Evolutionary conservation across 768 basidiomycete genomes (phyloP).

Genomic region (Strobilomyces echinocephalus): DNA sequence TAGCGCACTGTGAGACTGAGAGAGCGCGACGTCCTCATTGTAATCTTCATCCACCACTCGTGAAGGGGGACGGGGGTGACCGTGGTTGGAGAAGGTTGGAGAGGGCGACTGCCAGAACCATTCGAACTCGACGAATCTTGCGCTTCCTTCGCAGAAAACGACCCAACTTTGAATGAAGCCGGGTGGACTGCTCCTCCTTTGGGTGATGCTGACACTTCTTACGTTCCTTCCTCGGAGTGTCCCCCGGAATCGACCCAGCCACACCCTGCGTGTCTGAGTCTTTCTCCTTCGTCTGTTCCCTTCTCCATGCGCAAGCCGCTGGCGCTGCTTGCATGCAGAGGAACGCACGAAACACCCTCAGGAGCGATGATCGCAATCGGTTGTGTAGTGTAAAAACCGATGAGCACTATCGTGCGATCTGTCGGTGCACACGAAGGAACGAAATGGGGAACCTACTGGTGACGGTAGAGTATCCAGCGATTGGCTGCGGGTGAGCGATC

Average conservation of each 20-base stretch:
- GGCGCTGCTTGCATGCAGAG: conserved; percentile 27
- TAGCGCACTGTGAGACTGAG: conserved; percentile 35
- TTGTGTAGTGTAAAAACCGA: no score
- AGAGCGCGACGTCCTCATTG: conserved; percentile 83
- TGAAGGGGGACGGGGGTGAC: conserved; percentile 53
- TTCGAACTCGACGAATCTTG: conserved; percentile 67
- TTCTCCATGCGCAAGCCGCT: conserved; percentile 36
- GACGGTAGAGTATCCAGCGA: no score
- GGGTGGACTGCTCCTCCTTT: conserved; percentile 41
- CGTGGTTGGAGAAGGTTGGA: conserved; percentile 69
- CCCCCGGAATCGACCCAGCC: conserved; percentile 30
- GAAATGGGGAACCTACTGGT: no score
- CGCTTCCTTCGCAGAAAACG: conserved; percentile 38
- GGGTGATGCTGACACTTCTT: conserved; percentile 43
- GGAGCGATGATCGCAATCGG: conserved; percentile 43
- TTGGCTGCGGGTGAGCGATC: no score
- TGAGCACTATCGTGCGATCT: no score
- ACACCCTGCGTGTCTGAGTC: conserved; percentile 37
- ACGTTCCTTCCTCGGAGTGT: conserved; percentile 53
- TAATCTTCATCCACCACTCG: conserved; percentile 88
- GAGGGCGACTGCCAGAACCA: conserved; percentile 55
- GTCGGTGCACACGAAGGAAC: no score
- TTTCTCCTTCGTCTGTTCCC: conserved; percentile 47
- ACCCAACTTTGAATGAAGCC: conserved; percentile 31
- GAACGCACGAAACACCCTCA: conserved; percentile 33